These are phyloP conservation scores for Pseudogymnoascus sp. DNA, from an alignment of 2,329 filamentous ascomycete species.

Conservation along the genomic window DNA sequence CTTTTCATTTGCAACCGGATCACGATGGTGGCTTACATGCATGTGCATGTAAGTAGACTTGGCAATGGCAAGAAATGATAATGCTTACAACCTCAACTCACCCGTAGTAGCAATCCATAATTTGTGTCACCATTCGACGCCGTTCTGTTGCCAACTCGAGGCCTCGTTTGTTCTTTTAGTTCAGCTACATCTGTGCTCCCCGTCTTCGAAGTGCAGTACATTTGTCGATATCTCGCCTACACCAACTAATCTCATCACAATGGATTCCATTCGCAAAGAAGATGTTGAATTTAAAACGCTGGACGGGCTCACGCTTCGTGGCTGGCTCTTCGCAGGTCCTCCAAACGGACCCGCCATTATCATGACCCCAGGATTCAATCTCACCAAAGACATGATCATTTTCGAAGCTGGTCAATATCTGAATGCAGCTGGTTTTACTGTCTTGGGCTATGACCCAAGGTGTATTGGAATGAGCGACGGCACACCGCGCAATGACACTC, in stretches of 20 bases:
- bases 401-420: background rate
- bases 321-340: slow-evolving; percentile 30
- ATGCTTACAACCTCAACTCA: background rate
- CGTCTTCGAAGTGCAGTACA: background rate
- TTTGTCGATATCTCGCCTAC: background rate
- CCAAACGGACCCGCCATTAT: slow-evolving; percentile 19
- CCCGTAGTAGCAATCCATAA: background rate
- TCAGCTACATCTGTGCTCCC: background rate
- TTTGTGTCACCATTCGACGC: background rate
- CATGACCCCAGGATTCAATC: slow-evolving; percentile 21
- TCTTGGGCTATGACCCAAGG: slow-evolving; percentile 51
- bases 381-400: slow-evolving; percentile 14
- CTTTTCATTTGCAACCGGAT: background rate
- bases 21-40: background rate
- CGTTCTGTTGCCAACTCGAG: background rate
- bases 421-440: slow-evolving; percentile 49
- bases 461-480: background rate
- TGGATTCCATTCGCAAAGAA: background rate
- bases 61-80: background rate
- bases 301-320: slow-evolving; percentile 34
- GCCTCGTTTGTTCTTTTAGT: background rate
- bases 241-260: background rate
- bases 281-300: slow-evolving; percentile 36
- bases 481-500: background rate
- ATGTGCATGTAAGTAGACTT: background rate